Evolutionary conservation across 1,284 basidiomycete species (phyloP).

Genomic region (Porogramme epimiltina): DNA sequence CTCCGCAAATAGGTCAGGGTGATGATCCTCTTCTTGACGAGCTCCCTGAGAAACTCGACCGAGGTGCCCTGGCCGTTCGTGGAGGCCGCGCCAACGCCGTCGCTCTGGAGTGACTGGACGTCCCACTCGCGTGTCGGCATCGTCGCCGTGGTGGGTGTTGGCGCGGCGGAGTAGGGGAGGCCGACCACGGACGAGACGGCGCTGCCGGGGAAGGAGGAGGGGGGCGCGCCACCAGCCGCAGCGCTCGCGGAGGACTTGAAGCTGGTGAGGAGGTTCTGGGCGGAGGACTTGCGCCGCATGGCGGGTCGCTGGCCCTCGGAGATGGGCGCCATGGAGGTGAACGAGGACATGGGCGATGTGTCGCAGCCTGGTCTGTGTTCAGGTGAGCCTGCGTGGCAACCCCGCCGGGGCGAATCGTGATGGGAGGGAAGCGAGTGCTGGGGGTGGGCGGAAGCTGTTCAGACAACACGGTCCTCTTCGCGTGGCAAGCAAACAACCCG

Average conservation of each 20-base stretch:
- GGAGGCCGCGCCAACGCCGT: slow-evolving; percentile 21
- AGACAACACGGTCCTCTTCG: too few relatives aligned
- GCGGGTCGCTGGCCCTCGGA: slow-evolving; percentile 47
- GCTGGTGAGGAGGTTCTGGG: slow-evolving; percentile 78
- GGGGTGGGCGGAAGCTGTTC: not conserved
- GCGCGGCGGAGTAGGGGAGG: slow-evolving; percentile 23
- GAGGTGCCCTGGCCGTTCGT: slow-evolving; percentile 59
- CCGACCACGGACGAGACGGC: slow-evolving; percentile 26
- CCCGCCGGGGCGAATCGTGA: slow-evolving; percentile 10
- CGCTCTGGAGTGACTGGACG: slow-evolving; percentile 47
- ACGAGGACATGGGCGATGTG: slow-evolving; percentile 15
- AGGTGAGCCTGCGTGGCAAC: slow-evolving; percentile 11
- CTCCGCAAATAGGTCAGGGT: slow-evolving; percentile 83
- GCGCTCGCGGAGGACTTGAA: slow-evolving; percentile 52
- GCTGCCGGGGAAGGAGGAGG: slow-evolving; percentile 18
- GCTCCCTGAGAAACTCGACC: slow-evolving; percentile 73
- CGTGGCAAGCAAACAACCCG: too few relatives aligned
- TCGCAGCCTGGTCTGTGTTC: not conserved
- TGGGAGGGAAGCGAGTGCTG: slow-evolving; percentile 7
- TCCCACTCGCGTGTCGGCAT: slow-evolving; percentile 65
- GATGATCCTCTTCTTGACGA: slow-evolving; percentile 81
- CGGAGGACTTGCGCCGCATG: slow-evolving; percentile 83
- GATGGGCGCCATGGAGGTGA: slow-evolving; percentile 30
- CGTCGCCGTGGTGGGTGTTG: slow-evolving; percentile 39
- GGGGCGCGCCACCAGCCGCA: slow-evolving; percentile 30